Evolutionary conservation across 2,329 filamentous ascomycete genomes (phyloP).

Genomic region (Aspergillus persii): DNA sequence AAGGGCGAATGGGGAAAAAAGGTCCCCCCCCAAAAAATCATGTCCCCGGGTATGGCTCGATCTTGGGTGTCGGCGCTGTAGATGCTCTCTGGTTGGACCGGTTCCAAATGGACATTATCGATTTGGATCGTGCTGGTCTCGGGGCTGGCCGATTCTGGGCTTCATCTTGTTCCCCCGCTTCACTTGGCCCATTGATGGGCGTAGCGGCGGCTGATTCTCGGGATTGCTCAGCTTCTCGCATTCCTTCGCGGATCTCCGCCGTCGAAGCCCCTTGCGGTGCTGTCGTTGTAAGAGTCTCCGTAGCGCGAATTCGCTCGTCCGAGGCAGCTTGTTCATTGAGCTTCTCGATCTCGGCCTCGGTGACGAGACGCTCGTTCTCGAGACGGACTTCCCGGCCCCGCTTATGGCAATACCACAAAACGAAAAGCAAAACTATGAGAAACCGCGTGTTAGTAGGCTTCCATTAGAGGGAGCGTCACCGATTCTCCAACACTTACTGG

Average conservation of each 20-base stretch:
- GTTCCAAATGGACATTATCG: conserved; percentile 29
- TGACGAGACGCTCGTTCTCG: conserved; percentile 56
- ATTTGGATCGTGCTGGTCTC: conserved; percentile 31
- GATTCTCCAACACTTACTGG: conserved; percentile 58
- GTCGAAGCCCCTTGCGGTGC: conserved; percentile 40
- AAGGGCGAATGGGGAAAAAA: neutral
- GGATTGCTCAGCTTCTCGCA: conserved; percentile 38
- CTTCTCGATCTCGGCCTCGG: conserved; percentile 43
- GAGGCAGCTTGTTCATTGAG: conserved; percentile 38
- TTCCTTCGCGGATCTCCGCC: conserved; percentile 40
- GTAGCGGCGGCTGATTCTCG: conserved; percentile 25
- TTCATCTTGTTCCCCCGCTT: conserved; percentile 2
- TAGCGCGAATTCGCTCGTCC: conserved; percentile 32
- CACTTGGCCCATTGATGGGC: conserved; percentile 8
- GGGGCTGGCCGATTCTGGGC: conserved; percentile 6
- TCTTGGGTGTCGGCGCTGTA: conserved; percentile 17
- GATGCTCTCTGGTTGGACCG: conserved; percentile 21
- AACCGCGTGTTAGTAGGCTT: neutral
- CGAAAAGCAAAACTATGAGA: conserved; percentile 75
- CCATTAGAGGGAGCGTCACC: neutral
- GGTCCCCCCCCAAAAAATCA: conserved; percentile 10
- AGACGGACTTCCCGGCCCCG: conserved; percentile 83
- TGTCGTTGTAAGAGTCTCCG: conserved; percentile 41
- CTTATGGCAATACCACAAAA: conserved; percentile 98
- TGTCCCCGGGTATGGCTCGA: conserved; percentile 38